phyloP scores from a whole-genome alignment of 805 yeast species.

The Helenozyma baotianmanensis region DNA sequence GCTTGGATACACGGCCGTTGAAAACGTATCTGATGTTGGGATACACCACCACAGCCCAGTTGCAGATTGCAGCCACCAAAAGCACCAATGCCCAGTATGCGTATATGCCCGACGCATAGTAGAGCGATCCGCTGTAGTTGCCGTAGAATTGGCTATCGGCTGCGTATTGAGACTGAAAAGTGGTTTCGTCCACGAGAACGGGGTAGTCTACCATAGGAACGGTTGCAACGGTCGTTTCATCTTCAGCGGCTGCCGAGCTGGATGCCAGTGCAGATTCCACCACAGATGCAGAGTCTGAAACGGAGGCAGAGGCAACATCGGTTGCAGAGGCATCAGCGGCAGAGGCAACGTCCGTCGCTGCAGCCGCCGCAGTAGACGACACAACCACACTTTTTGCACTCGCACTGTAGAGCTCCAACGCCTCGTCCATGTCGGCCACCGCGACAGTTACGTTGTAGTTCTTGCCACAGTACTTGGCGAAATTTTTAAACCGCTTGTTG shows the following conservation, averaged over 20 bases:
- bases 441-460: too few species aligned
- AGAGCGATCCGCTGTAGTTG: slow-evolving; percentile 11
- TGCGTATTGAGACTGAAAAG: slow-evolving; percentile 2
- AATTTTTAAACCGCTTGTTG: too few species aligned
- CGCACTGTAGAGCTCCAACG: too few species aligned
- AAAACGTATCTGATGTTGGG: slow-evolving; percentile 8
- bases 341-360: too few species aligned
- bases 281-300: too few species aligned
- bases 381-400: too few species aligned
- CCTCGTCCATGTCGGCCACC: too few species aligned
- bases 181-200: slow-evolving; percentile 4
- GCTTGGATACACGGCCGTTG: slow-evolving; percentile 26
- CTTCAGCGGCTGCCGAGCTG: not conserved
- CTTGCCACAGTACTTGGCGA: too few species aligned
- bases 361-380: too few species aligned
- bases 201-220: slow-evolving; percentile 7
- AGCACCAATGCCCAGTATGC: slow-evolving; percentile 13
- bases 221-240: not conserved
- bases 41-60: slow-evolving; percentile 13
- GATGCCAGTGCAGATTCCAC: not conserved
- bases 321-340: too few species aligned
- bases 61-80: slow-evolving; percentile 8
- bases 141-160: slow-evolving; percentile 5
- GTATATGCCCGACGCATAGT: slow-evolving; percentile 8
- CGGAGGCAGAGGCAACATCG: too few species aligned